These are phyloP conservation scores for Zygoascus sp. DNA, from an alignment of 1,139 yeast genomes.

Conservation along the genomic window DNA sequence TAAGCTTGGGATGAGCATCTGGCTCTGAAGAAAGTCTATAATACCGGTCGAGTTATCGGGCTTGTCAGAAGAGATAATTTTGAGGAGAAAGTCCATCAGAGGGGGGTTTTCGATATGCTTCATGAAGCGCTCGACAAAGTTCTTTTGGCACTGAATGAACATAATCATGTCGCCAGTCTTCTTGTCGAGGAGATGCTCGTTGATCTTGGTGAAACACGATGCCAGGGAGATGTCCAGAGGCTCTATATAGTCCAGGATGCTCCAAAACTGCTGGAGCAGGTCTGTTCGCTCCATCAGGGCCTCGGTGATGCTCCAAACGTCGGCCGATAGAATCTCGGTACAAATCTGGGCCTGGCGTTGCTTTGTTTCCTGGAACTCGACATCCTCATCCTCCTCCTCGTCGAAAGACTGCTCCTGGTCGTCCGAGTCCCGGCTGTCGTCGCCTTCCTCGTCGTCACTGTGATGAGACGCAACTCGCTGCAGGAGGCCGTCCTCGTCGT, in stretches of 20 bases:
- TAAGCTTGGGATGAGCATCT: slow-evolving; percentile 55
- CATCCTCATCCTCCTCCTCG: slow-evolving; percentile 34
- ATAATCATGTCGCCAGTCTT: slow-evolving; percentile 78
- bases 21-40: slow-evolving; percentile 63
- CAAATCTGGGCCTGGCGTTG: slow-evolving; percentile 78
- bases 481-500: slow-evolving; percentile 23
- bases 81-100: slow-evolving; percentile 74
- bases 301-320: slow-evolving; percentile 92
- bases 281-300: slow-evolving; percentile 75
- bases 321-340: slow-evolving; percentile 85
- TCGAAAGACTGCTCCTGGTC: slow-evolving; percentile 43
- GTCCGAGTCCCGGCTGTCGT: slow-evolving; percentile 16
- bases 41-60: slow-evolving; percentile 76
- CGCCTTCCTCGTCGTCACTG: slow-evolving; percentile 29
- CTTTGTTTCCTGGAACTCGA: slow-evolving; percentile 33
- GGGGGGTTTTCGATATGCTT: slow-evolving; percentile 82
- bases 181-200: slow-evolving; percentile 88
- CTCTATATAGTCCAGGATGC: slow-evolving; percentile 57
- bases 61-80: slow-evolving; percentile 73
- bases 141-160: slow-evolving; percentile 61
- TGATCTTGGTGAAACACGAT: slow-evolving; percentile 87
- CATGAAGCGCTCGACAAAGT: slow-evolving; percentile 64
- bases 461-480: slow-evolving; percentile 18
- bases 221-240: slow-evolving; percentile 74
- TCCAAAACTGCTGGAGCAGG: slow-evolving; percentile 71